Base-by-base conservation (phyloP, 2,329 filamentous ascomycete species). In the Lasiodiplodia theobromae region DNA sequence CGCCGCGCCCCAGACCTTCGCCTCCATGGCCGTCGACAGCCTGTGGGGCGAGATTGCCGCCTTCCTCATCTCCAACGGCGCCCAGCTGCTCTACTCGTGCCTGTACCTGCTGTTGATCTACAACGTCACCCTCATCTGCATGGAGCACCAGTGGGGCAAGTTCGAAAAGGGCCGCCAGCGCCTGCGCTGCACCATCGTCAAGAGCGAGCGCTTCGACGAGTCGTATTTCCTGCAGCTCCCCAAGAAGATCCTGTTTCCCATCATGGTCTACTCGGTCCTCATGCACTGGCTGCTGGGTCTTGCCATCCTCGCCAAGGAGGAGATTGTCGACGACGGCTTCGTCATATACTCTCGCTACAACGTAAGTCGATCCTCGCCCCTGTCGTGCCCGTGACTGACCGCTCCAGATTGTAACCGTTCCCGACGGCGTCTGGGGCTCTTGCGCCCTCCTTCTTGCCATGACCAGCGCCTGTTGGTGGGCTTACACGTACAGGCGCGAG, bases 61-160 rank as follows among this genome's bases (percentile, higher is more conserved):
- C 1, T 77, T 76, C 38, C 69, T 68, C 40, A 76, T 76, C 14
- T 69, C 69, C 23, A 77, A 77, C 67, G 74, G 74, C 25, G 75
- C 74, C 6, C 74, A 77, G 57, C 74, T 76, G 51, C 72, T 77
- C 21, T 77, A 76, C 67, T 76, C 73, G 2, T 69, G 77, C 4
- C 70, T 77, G 2, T 77, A 77, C 66, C 69, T 77, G 4, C 73
- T 77, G 68, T 58, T 78, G 47, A 73, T 77, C 23, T 77, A 77
- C 62, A 76, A 77, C 65, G 71, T 77, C 58, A 76, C 74, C 1
- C 70, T 77, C 18, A 68, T 76, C 53, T 71, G 65, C 47, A 72
- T 74, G 70, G 76, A 77, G 66, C 44, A 71, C 21, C 72, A 75
- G n/a, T 78, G 75, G 75, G 75, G 76, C 2, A 71, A 71, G 25